Percentiles rank a stretch among this genome's conserved stretches.
phyloP scores from a whole-genome alignment of 73 alveolate genomes.

The Paramecium bursaria region DNA sequence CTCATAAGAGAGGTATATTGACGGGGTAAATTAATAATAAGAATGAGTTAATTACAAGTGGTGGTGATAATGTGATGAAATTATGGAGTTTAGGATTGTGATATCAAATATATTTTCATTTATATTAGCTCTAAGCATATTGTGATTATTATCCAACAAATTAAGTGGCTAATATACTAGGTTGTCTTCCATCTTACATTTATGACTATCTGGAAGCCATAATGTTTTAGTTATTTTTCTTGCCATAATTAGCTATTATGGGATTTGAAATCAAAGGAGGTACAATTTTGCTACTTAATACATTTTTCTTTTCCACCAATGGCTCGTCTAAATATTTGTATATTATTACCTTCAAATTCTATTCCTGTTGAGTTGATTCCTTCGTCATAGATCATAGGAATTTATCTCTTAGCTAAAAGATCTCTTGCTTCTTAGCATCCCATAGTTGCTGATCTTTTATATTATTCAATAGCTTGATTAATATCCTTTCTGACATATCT shows the following conservation, averaged over 20 bases:
- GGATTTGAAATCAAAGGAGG: too few species aligned
- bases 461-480: slow-evolving; percentile 8
- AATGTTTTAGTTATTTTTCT: too few species aligned
- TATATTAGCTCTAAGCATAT: too few species aligned
- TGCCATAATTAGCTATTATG: too few species aligned
- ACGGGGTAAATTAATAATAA: neutral
- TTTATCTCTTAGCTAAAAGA: slow-evolving; percentile 4
- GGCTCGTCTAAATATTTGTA: too few species aligned
- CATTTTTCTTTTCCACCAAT: too few species aligned
- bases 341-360: neutral
- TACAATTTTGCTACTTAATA: too few species aligned
- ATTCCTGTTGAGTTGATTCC: neutral
- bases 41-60: slow-evolving; percentile 25
- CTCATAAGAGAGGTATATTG: slow-evolving; percentile 54
- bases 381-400: slow-evolving; percentile 48
- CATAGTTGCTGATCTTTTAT: slow-evolving; percentile 24
- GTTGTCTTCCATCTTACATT: too few species aligned
- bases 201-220: too few species aligned
- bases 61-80: slow-evolving; percentile 41
- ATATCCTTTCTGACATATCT: slow-evolving; percentile 50
- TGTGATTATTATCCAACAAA: too few species aligned
- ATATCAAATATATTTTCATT: too few species aligned
- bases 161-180: too few species aligned
- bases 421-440: slow-evolving; percentile 59
- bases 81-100: slow-evolving; percentile 10